Conservation (phyloP, 805 yeast genomes). For the Zygotorulaspora florentina region DNA sequence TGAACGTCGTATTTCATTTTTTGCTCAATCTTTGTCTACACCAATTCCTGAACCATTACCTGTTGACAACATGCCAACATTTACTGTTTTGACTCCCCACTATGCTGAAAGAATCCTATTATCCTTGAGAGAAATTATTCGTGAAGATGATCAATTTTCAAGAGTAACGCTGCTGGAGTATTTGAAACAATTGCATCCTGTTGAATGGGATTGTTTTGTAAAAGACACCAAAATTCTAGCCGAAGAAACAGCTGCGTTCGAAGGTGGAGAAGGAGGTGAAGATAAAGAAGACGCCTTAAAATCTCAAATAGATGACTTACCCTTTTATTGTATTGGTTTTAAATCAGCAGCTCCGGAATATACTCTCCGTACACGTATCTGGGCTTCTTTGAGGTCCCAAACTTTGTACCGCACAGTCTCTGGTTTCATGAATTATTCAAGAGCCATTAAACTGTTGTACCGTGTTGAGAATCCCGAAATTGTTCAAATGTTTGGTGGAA, state of each 20-base stretch:
- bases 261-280: constrained; percentile 40
- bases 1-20: constrained; percentile 98
- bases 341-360: constrained; percentile 97
- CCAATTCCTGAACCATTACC: constrained; percentile 99
- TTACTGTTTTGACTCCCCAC: constrained; percentile 94
- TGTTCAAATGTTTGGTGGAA: constrained; percentile 98
- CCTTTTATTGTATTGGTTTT: constrained; percentile 95
- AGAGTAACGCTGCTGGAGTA: constrained; percentile 92
- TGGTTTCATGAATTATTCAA: constrained; percentile 97
- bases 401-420: constrained; percentile 95
- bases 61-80: constrained; percentile 99
- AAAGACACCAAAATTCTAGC: constrained; percentile 94
- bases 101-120: constrained; percentile 90
- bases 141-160: constrained; percentile 95
- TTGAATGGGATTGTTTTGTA: constrained; percentile 97
- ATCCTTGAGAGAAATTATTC: constrained; percentile 91
- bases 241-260: constrained; percentile 83
- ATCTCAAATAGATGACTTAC: constrained; percentile 83
- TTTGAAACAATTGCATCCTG: constrained; percentile 90
- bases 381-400: constrained; percentile 98
- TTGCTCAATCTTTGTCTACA: constrained; percentile 97
- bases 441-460: constrained; percentile 89
- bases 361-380: constrained; percentile 91
- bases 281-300: constrained; percentile 69
- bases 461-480: constrained; percentile 94